A percentile compares a stretch with the other conserved stretches of the same genome.
Conservation (phyloP, 345 rosid genomes). For the Sisymbrium irio region DNA sequence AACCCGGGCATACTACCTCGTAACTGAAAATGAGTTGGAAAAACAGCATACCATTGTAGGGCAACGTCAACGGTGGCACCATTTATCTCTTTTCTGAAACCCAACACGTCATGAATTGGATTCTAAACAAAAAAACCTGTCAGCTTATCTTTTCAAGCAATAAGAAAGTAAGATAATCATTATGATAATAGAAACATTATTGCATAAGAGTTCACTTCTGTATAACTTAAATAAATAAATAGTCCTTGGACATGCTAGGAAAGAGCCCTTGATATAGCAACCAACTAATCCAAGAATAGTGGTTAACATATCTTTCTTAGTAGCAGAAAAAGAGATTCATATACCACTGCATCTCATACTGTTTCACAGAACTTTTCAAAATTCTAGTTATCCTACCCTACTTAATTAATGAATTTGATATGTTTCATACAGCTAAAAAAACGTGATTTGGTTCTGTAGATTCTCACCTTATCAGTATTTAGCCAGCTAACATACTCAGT, state of each 20-base stretch:
- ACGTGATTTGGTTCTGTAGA: background rate
- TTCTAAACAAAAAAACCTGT: constrained; percentile 51
- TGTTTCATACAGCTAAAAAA: background rate
- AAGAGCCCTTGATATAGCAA: constrained; percentile 1
- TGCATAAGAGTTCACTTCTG: background rate
- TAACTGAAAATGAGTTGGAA: background rate
- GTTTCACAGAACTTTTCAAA: background rate
- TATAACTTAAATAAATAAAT: background rate
- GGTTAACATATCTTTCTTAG: constrained; percentile 4
- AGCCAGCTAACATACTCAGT: constrained; percentile 92
- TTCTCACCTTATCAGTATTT: constrained; percentile 76
- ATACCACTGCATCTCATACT: background rate
- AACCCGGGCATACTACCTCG: background rate
- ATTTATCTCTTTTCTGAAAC: constrained; percentile 63
- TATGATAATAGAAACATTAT: background rate
- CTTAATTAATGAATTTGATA: background rate
- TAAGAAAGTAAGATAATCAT: background rate
- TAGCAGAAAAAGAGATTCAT: background rate
- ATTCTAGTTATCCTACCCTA: constrained; percentile 1
- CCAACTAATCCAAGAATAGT: background rate
- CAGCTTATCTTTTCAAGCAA: constrained; percentile 28
- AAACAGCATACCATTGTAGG: constrained; percentile 74
- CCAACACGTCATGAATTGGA: constrained; percentile 82
- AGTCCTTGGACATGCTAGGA: background rate
- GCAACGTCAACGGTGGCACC: constrained; percentile 75